Base-by-base conservation (phyloP, 768 basidiomycete species). In the Naganishia antarctica region DNA sequence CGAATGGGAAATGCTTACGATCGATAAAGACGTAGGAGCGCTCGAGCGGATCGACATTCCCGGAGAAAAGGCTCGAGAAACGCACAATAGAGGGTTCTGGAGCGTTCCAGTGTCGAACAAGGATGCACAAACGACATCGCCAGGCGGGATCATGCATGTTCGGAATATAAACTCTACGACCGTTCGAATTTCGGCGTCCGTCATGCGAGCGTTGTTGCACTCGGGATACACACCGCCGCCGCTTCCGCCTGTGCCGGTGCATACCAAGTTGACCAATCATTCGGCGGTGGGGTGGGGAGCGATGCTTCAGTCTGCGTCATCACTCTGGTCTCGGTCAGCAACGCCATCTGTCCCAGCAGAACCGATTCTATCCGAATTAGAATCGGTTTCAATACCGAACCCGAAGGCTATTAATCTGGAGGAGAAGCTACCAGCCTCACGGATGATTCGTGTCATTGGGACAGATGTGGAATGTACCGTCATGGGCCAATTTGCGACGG, bases 101-200 rank as follows among this genome's bases (percentile, higher is more conserved):
- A 57, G 37, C 53, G 37, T 57, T 12, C 32, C 53, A 6, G 18
- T 25, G 4, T 25, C 61, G 9, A 50, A 29, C 23, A 11, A 74
- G 92, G 57, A 85, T 81, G 13, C 29, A 18, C 53, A 43, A 29
- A 28, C 59, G 26, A 60, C 59, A 1, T 89, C 86, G 66, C 80
- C 81, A 1, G 80, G 78, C 16, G 82, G 82, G 6, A 84, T 84
- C 50, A 91, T 94, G 89, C 83, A 79, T 29, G 82, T 91, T 8
- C 82, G 79, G 34, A 80, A 81, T 12, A 78, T 96, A n/a, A 81
- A 84, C 69, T 80, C 82, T 7, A 86, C 84, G 1, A 71, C 71
- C 9, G 81, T 94, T 40, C 82, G 85, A 61, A 91, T 98, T 67
- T 84, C 83, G 61, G 88, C 90, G 0, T 84, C 87, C 60, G 84